Base-by-base conservation (phyloP, 768 basidiomycete genomes). In the Pisolithus marmoratus region DNA sequence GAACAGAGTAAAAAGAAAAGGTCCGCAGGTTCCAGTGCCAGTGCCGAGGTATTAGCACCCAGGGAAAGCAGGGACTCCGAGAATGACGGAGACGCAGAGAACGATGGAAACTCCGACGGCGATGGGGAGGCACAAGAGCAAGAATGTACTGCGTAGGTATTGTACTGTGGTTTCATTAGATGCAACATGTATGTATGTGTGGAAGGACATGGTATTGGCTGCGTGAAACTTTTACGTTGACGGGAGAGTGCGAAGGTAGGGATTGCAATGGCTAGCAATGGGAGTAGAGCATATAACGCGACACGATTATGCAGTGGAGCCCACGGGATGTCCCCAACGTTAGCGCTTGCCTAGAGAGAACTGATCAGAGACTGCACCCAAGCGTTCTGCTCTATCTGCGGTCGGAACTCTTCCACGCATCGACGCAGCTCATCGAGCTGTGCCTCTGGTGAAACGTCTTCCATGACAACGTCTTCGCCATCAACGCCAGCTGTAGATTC, bases 291-390 rank as follows among this genome's bases (percentile, higher is more conserved):
- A 27, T 45, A 15, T 6, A 26, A 26, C 8, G 5, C 12, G 17
- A 5, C 15, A n/a, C 9, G 15, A 27, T 24, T 5, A 17, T 45
- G 2, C 4, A 26, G 23, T 26, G 23, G 5, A 44, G 38, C 19
- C 48, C 24, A 46, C 49, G 41, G 36, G 6, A 47, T 5, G 31
- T 6, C 6, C 5, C 29, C 6, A 17, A 15, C 4, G 2, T 12
- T 15, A 14, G 34, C 15, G 34, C 34, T 15, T 5, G 34, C 12
- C 14, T 57, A 77, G 29, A 76, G 51, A 8, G 73, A 69, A 1
- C 62, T 58, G 23, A 91, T 69, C 31, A 90, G 64, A 23, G 78
- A 78, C 60, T 81, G 78, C 46, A 88, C 70, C 94, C 94, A 97
- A 2, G 76, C 64, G 58, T 94, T 97, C 24, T 68, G 74, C 61